Evolutionary conservation across 2,329 filamentous ascomycete species (phyloP).

Genomic region (Rutstroemia sp.): DNA sequence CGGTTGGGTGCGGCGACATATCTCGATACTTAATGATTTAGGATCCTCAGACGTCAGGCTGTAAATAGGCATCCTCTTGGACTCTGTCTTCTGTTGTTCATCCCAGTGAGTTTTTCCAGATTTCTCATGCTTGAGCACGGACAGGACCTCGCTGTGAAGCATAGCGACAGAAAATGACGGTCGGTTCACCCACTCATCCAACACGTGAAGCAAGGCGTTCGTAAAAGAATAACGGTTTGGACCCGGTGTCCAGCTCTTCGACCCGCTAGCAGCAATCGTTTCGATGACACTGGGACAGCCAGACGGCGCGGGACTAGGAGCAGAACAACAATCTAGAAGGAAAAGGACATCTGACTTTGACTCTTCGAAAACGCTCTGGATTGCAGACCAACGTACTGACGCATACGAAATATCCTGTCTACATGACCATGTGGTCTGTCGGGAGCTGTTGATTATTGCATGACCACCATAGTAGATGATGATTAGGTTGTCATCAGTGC

Average conservation of each 20-base stretch:
- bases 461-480: constrained; percentile 23
- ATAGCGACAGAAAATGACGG: constrained; percentile 18
- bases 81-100: constrained; percentile 2
- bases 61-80: constrained; percentile 11
- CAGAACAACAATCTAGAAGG: constrained; percentile 18
- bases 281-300: constrained; percentile 14
- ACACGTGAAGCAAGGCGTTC: constrained; percentile 16
- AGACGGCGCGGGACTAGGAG: constrained; percentile 13
- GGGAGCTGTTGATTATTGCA: constrained; percentile 16
- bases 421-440: constrained; percentile 18
- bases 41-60: constrained; percentile 11
- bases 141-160: constrained; percentile 19
- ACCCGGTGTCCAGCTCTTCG: constrained; percentile 12
- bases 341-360: constrained; percentile 16
- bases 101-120: background rate
- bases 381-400: constrained; percentile 18
- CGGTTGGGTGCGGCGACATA: constrained; percentile 7
- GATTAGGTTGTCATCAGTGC: constrained; percentile 15
- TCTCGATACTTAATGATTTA: constrained; percentile 9
- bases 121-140: constrained; percentile 9
- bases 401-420: constrained; percentile 9
- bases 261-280: constrained; percentile 17
- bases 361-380: constrained; percentile 18
- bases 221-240: constrained; percentile 16
- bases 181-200: constrained; percentile 17